Evolutionary conservation across 805 yeast species (phyloP), one percentile per base, ranked within the genome.

Genomic region (Ogataea henricii): DNA sequence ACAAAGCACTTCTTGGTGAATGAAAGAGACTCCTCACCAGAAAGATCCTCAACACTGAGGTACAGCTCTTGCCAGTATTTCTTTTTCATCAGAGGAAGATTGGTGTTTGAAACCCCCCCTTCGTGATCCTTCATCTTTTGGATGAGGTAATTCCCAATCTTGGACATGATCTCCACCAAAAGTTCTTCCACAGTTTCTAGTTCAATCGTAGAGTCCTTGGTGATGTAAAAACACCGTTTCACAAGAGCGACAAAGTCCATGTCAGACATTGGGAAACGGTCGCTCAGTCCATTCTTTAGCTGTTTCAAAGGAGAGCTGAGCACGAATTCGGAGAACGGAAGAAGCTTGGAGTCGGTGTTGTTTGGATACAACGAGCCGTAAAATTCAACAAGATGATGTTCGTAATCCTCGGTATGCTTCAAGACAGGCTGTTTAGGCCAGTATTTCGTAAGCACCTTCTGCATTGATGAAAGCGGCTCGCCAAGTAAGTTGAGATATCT

Each of bases 401-500:
- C 64, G 2, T 25, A 12, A n/a, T 26, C 20, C 8, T 44, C 43
- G 21, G 55, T 50, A 12, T 7, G 6, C 29, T 40, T 39, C 9
- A 52, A 13, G 1, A 47, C 40, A n/a, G 46, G 32, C 4, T 43
- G 26, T 3, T 29, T 34, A 3, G 43, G 47, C 55, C 56, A 54
- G 45, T 50, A 58, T 32, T 52, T 56, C 9, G 29, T 27, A 4
- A 58, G 13, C 29, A 51, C 42, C 2, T 18, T 13, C 16, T 48
- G 51, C 56, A 67, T 59, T 4, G 52, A 38, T 1, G 45, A 52
- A 46, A 63, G 46, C 6, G 83, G 74, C 60, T 88, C 96, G 8
- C 95, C 95, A 17, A 78, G 60, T 4, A 83, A 63, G 3, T 69
- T 62, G 53, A 81, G 61, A 42, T 75, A 76, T 54, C 78, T 71